Evolutionary conservation across 495 filamentous ascomycete genomes (phyloP).

Genomic region (Pyrenula aspistea): DNA sequence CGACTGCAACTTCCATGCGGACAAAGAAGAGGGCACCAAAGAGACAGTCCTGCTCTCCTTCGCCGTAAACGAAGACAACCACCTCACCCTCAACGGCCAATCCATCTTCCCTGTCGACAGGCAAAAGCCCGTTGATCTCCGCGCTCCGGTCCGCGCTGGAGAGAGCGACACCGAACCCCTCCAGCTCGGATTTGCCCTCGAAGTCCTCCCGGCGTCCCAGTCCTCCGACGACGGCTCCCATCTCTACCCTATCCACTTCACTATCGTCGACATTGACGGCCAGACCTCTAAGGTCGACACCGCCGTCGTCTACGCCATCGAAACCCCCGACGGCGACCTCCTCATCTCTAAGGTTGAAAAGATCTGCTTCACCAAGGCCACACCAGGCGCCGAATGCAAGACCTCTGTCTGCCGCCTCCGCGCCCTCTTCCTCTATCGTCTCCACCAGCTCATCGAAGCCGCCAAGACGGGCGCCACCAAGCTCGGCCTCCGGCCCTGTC

Average conservation of each 20-base stretch:
- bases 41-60: background rate
- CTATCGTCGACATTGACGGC: constrained; percentile 34
- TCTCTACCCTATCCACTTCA: constrained; percentile 28
- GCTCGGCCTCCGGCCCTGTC: constrained; percentile 12
- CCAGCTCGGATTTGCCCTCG: constrained; percentile 29
- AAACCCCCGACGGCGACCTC: constrained; percentile 21
- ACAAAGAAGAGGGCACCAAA: constrained; percentile 17
- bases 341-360: constrained; percentile 27
- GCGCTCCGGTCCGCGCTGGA: constrained; percentile 18
- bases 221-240: constrained; percentile 20
- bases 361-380: constrained; percentile 14
- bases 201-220: constrained; percentile 22
- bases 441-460: constrained; percentile 23
- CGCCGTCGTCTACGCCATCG: constrained; percentile 29
- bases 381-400: constrained; percentile 26
- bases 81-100: constrained; percentile 32
- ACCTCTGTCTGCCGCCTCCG: constrained; percentile 27
- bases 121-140: constrained; percentile 19
- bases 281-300: constrained; percentile 38
- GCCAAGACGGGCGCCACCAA: constrained; percentile 27
- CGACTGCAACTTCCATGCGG: constrained; percentile 32
- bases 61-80: constrained; percentile 29
- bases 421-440: constrained; percentile 24
- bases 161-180: constrained; percentile 26
- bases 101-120: constrained; percentile 36